Evolutionary conservation across 306 rosid species (phyloP), one percentile per base, ranked within the genome.

Genomic region (Trifolium dubium): DNA sequence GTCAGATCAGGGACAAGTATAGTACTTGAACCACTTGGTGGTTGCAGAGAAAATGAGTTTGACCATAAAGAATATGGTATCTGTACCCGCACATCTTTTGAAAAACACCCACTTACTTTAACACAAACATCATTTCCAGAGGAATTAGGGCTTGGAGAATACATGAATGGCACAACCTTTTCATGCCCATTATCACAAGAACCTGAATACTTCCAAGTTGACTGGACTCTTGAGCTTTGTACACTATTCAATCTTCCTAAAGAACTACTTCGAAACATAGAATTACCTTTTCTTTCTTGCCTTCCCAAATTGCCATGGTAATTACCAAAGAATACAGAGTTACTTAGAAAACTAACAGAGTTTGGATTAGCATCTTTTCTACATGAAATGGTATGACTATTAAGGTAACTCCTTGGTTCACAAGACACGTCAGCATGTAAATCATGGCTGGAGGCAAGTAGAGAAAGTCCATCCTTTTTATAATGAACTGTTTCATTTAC

Each of bases 11-110:
- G 97, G 76, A 93, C 87, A 75, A 87, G 87, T 76, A 91, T 69
- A 15, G 93, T 91, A 76, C 88, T 87, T 53, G 98, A 91, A 75
- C 94, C 98, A 88, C 93, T 93, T 62, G 92, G 92, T 18, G 96
- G 98, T 61, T 85, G 78, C 61, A 93, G 87, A 78, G 80, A 83
- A 85, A 93, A 93, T 34, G 96, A 88, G 68, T 81, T 83, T 72
- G 98, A 93, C 92, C 92, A 91, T 63, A 86, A 76, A 73, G 87
- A 85, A 67, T 72, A 69, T 55, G 82, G 82, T 72, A 62, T 72
- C 40, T 87, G 79, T 54, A 83, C 77, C 41, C 58, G 8, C 34
- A 12, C 84, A 81, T 74, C 71, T 67, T 82, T 88, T 50, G 85
- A 83, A 44, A 74, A 75, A 64, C 70, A 70, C 81, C 86, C 87